Conservation (phyloP, 305 asterid genomes). For the Coffea humblotiana region DNA sequence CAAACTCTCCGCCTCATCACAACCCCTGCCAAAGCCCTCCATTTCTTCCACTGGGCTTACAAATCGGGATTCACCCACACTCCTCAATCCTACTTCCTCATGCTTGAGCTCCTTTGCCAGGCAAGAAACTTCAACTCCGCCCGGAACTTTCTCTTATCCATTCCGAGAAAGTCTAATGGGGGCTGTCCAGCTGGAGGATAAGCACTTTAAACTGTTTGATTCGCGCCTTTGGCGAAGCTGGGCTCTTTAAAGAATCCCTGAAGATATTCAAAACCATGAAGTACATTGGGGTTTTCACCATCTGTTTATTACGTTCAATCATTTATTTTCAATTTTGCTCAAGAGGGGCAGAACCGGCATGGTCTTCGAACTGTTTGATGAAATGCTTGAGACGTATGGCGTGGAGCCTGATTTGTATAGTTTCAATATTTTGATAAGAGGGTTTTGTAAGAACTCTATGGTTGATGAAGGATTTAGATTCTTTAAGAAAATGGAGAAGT, state of each 20-base stretch:
- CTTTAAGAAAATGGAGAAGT: slow-evolving; percentile 76
- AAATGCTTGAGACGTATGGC: slow-evolving; percentile 84
- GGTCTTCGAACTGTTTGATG: slow-evolving; percentile 63
- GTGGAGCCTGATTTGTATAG: slow-evolving; percentile 71
- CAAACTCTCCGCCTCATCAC: slow-evolving; percentile 72
- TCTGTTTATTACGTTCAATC: slow-evolving; percentile 66
- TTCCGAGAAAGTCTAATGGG: slow-evolving; percentile 54
- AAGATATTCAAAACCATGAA: slow-evolving; percentile 66
- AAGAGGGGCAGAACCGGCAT: slow-evolving; percentile 66
- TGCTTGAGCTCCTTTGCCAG: slow-evolving; percentile 64
- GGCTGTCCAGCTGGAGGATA: slow-evolving; percentile 54
- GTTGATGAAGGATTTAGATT: slow-evolving; percentile 69
- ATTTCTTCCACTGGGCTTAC: slow-evolving; percentile 71
- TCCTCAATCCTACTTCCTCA: slow-evolving; percentile 61
- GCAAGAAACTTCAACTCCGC: slow-evolving; percentile 70
- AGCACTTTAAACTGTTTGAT: slow-evolving; percentile 70
- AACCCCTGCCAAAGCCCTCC: slow-evolving; percentile 57
- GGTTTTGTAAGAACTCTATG: slow-evolving; percentile 72
- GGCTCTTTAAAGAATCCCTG: slow-evolving; percentile 68
- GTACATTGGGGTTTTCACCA: slow-evolving; percentile 65
- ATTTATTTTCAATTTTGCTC: slow-evolving; percentile 53
- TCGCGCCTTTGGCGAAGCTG: slow-evolving; percentile 72
- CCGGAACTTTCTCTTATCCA: slow-evolving; percentile 66
- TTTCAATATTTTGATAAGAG: slow-evolving; percentile 73
- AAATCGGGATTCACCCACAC: slow-evolving; percentile 56